Base-by-base conservation (phyloP, 441 rosid genomes). In the Daphne laureola region DNA sequence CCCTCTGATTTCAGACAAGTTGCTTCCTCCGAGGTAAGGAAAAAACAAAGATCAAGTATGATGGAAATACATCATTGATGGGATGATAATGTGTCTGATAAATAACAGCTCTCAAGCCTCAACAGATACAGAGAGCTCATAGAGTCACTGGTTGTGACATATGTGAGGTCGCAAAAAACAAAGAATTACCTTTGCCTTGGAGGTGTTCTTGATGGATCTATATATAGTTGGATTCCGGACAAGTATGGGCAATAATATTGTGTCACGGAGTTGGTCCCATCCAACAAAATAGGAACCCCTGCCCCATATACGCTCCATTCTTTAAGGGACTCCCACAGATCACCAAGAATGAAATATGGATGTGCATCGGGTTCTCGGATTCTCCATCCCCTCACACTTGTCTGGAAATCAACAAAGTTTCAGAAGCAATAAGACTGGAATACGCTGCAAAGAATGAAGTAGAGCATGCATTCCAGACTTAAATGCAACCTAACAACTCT, bases 251-350 rank as follows among this genome's bases (percentile, higher is more conserved):
- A 90, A 75, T 92, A 92, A 43, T 89, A 92, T 76, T 92, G 98
- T 75, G 77, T 73, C 44, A 89, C 96, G 9, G 80, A 78, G 64
- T 89, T 94, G 0, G 58, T 55, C 42, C 88, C 88, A 51, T 83
- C 78, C 68, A 92, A 77, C 59, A 89, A 52, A 62, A 88, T 87
- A 5, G 92, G 98, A 60, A 92, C 88, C 15, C 94, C 96, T 0
- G 84, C 90, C 46, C 98, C 96, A 43, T 86, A 92, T 0, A 92
- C 96, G 54, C 98, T 89, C 97, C 97, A 86, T 54, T 92, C 92
- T 54, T 71, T 77, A 1, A 86, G 83, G 8, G 91, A 86, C 66
- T 84, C 91, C 98, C 96, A 92, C 46, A 92, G 58, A 69, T 92
- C 92, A 17, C 73, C 83, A 7, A 92, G 77, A 51, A 81, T 49